Conservation (phyloP, 2,329 filamentous ascomycete species). For the Aurifilum marmelostoma region DNA sequence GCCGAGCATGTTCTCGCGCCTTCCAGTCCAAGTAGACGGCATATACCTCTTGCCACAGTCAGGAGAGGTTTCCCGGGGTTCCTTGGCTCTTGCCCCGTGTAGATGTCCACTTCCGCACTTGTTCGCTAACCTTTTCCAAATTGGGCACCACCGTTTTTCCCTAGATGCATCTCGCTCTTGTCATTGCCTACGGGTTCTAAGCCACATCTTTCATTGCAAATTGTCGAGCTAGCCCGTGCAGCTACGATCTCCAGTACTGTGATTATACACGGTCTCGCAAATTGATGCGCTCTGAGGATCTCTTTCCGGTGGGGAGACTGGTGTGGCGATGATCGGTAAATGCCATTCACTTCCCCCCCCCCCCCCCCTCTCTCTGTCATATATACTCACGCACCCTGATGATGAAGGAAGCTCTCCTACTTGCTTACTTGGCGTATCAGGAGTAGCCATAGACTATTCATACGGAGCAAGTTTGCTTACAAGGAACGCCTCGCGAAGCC, state of each 20-base stretch:
- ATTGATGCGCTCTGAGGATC: neutral
- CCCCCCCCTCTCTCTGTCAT: too few species aligned
- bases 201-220: slow-evolving; percentile 28
- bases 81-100: slow-evolving; percentile 11
- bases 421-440: slow-evolving; percentile 11
- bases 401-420: too few species aligned
- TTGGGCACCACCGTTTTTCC: slow-evolving; percentile 31
- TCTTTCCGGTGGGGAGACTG: neutral
- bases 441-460: slow-evolving; percentile 18
- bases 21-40: slow-evolving; percentile 6
- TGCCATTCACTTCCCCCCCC: neutral
- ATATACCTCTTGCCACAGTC: neutral
- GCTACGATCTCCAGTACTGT: slow-evolving; percentile 29
- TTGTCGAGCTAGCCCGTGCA: slow-evolving; percentile 13
- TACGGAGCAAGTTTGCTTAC: slow-evolving; percentile 11
- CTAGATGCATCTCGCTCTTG: slow-evolving; percentile 31
- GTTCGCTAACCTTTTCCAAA: slow-evolving; percentile 41
- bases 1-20: slow-evolving; percentile 14
- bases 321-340: neutral
- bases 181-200: slow-evolving; percentile 30
- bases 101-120: slow-evolving; percentile 34
- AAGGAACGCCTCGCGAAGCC: slow-evolving; percentile 16
- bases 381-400: too few species aligned
- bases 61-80: neutral
- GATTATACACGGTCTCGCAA: slow-evolving; percentile 21